Conservation (phyloP, 495 filamentous ascomycete genomes). For the Sordaria brevicollis region DNA sequence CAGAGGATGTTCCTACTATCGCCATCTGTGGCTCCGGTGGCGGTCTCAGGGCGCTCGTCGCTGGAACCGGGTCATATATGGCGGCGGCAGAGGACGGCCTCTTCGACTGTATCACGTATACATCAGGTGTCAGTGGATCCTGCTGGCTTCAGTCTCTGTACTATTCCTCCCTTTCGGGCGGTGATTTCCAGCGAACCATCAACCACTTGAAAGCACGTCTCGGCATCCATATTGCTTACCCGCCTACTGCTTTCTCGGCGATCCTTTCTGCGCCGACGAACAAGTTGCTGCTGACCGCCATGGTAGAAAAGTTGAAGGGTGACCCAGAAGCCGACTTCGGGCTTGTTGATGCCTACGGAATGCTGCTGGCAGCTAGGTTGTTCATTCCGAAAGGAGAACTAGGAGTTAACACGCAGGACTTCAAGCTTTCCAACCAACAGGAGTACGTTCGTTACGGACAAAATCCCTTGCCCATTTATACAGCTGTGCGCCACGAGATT, state of each 20-base stretch:
- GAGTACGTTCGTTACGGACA: conserved; percentile 61
- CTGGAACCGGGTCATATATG: conserved; percentile 74
- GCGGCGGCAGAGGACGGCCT: conserved; percentile 74
- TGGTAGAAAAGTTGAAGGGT: conserved; percentile 83
- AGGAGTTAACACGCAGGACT: conserved; percentile 58
- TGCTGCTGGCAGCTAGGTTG: conserved; percentile 72
- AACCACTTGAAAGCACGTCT: conserved; percentile 79
- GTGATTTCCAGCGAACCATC: conserved; percentile 55
- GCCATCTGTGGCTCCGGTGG: conserved; percentile 91
- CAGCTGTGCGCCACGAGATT: conserved; percentile 93
- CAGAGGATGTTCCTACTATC: conserved; percentile 85
- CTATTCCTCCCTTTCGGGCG: conserved; percentile 66
- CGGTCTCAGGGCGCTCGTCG: conserved; percentile 79
- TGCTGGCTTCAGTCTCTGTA: conserved; percentile 92
- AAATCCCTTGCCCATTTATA: conserved; percentile 87
- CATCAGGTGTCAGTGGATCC: conserved; percentile 86
- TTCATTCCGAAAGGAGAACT: conserved; percentile 80
- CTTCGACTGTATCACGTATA: conserved; percentile 89
- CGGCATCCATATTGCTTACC: conserved; percentile 82
- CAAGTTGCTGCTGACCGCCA: conserved; percentile 77
- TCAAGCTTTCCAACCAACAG: conserved; percentile 81
- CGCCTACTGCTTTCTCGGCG: conserved; percentile 66
- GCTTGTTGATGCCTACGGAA: conserved; percentile 83
- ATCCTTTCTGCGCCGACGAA: conserved; percentile 78
- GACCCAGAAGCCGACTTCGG: conserved; percentile 74